Base-by-base conservation (phyloP, 78 protist species). In the Chrysochromulina parva region DNA sequence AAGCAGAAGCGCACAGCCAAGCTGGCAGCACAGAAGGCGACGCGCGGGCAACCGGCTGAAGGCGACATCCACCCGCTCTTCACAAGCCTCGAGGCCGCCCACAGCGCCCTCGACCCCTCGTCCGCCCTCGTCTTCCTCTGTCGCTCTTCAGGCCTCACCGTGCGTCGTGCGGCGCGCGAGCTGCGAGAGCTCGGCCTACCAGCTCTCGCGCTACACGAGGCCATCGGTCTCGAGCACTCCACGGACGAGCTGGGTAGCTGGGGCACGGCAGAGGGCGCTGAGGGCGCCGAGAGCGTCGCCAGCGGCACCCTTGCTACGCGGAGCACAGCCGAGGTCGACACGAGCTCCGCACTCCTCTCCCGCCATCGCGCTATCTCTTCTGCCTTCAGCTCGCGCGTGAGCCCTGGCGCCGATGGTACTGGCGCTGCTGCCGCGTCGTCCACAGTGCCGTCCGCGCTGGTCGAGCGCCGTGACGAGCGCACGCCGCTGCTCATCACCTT, bases 111-210 rank as follows among this genome's bases (percentile, higher is more conserved):
- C n/a, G n/a, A 3, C n/a, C 84, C 84, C 16, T 2, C 11, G 38
- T 74, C 84, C 7, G 84, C 84, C 47, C 84, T 74, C 84, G 84
- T 50, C 57, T 74, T 74, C 55, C 5, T 74, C 57, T 74, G 84
- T 57, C 54, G 54, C 52, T 74, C 84, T 7, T 48, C 84, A 19
- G 58, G 58, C 13, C 19, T 74, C 28, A 74, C 84, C 24, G 84
- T 74, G 38, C 57, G 84, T 11, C 16, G 19, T 1, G 84, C 84
- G 57, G 3, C 84, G 11, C 5, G 1, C 26, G 48, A 48, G 55
- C 53, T 74, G 19, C 5, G 57, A 22, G 84, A 1, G 19, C 16
- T 17, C 57, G 84, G 84, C 10, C n/a, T 74, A 57, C 84, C 84
- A n/a, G 84, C 55, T 11, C 17, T 6, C 13, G 58, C 84, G 58